A percentile compares a stretch with the other conserved stretches of the same genome.
phyloP scores from a whole-genome alignment of 2,329 filamentous ascomycete genomes.

The Conoideocrella luteorostrata region DNA sequence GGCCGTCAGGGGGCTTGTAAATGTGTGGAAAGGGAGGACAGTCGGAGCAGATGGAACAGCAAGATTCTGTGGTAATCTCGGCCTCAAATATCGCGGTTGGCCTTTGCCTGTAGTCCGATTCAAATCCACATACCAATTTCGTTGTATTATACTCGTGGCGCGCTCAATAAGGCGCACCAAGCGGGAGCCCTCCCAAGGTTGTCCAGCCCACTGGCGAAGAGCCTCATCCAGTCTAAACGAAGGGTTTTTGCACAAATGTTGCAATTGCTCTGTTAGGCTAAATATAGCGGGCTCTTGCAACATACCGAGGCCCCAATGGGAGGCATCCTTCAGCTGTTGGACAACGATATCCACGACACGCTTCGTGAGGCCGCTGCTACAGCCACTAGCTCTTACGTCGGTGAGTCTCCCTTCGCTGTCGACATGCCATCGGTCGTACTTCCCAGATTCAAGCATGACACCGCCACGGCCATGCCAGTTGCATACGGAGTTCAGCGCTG shows the following conservation, averaged over 20 bases:
- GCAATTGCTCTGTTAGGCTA: conserved; percentile 42
- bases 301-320: conserved; percentile 73
- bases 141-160: conserved; percentile 67
- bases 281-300: conserved; percentile 51
- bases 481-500: conserved; percentile 92
- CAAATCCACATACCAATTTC: conserved; percentile 83
- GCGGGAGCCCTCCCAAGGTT: conserved; percentile 83
- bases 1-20: conserved; percentile 87
- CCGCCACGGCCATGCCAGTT: conserved; percentile 89
- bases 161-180: conserved; percentile 80
- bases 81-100: conserved; percentile 56
- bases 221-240: conserved; percentile 32
- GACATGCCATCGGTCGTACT: conserved; percentile 88
- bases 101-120: conserved; percentile 58
- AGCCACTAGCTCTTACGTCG: conserved; percentile 58
- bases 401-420: conserved; percentile 75
- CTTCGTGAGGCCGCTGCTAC: conserved; percentile 75
- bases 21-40: conserved; percentile 94
- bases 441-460: conserved; percentile 65
- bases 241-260: conserved; percentile 29
- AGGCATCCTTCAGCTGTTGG: conserved; percentile 80
- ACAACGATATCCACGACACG: conserved; percentile 86
- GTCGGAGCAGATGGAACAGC: conserved; percentile 84
- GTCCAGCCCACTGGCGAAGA: conserved; percentile 58
- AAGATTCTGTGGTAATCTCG: conserved; percentile 65